Conservation (phyloP, 148 eudicot species). For the Amaranthus cruentus region DNA sequence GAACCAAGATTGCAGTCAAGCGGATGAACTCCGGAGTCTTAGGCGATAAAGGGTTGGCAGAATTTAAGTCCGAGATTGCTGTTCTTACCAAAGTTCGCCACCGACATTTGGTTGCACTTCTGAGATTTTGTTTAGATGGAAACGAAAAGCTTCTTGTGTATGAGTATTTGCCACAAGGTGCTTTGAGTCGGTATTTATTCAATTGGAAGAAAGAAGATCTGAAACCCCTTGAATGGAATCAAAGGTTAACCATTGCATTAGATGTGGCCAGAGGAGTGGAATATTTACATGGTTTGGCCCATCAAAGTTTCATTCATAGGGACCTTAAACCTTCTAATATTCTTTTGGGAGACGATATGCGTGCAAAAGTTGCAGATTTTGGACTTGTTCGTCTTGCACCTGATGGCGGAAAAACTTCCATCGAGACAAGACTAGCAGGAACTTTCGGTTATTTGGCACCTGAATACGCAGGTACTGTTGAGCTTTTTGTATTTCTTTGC, state of each 20-base stretch:
- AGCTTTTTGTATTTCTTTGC: background rate
- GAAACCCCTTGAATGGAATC: constrained; percentile 68
- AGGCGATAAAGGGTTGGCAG: constrained; percentile 63
- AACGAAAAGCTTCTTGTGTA: constrained; percentile 70
- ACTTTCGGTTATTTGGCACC: constrained; percentile 87
- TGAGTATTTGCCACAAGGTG: constrained; percentile 79
- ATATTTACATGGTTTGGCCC: constrained; percentile 70
- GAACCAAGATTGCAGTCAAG: constrained; percentile 72
- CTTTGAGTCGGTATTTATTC: constrained; percentile 53
- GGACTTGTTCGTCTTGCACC: constrained; percentile 86
- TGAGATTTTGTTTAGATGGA: constrained; percentile 74
- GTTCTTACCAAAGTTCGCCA: constrained; percentile 73
- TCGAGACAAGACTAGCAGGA: constrained; percentile 73
- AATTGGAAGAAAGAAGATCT: constrained; percentile 53
- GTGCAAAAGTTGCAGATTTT: constrained; percentile 82
- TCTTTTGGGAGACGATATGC: constrained; percentile 71
- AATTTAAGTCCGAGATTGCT: constrained; percentile 66
- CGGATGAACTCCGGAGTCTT: constrained; percentile 67
- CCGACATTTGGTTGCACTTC: constrained; percentile 62
- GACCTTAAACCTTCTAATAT: constrained; percentile 81
- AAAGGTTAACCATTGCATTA: constrained; percentile 56
- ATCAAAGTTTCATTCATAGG: constrained; percentile 76
- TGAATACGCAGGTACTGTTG: constrained; percentile 64
- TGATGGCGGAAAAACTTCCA: constrained; percentile 47
- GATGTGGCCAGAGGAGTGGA: constrained; percentile 90